Evolutionary conservation across 2,329 filamentous ascomycete genomes (phyloP).

Genomic region (Fusarium sp.): DNA sequence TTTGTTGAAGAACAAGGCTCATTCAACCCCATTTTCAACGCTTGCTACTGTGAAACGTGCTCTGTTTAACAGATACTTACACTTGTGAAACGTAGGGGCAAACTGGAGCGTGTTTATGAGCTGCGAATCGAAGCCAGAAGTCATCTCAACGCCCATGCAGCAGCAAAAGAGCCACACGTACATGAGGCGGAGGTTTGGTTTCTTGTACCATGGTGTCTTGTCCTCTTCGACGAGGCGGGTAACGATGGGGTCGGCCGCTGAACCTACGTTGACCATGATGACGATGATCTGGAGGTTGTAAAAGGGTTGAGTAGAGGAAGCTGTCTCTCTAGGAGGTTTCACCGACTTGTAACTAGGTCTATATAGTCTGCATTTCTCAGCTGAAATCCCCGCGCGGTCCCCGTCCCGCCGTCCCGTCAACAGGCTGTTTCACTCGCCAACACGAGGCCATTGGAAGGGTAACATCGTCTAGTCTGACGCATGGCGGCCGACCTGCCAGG

Average conservation of each 20-base stretch:
- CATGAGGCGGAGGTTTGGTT: constrained; percentile 63
- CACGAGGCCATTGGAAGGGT: background rate
- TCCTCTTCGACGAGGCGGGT: constrained; percentile 49
- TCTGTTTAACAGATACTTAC: constrained; percentile 30
- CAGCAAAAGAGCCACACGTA: constrained; percentile 65
- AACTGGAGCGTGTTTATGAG: constrained; percentile 57
- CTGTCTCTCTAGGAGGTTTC: background rate
- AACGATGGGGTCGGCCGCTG: constrained; percentile 42
- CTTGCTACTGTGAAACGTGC: no score
- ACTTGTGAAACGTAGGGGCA: constrained; percentile 52
- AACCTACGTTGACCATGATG: constrained; percentile 37
- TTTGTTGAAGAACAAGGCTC: no score
- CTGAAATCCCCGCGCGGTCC: background rate
- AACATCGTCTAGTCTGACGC: background rate
- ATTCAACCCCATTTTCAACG: no score
- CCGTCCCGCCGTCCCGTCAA: background rate
- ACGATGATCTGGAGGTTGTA: background rate
- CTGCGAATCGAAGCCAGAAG: constrained; percentile 66
- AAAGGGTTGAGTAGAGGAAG: background rate
- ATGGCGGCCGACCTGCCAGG: background rate
- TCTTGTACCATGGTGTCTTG: constrained; percentile 62
- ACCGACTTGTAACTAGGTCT: background rate
- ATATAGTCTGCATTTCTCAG: background rate
- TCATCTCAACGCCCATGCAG: constrained; percentile 68
- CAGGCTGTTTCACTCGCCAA: background rate